Percentiles rank a stretch among this genome's conserved stretches.
These are phyloP conservation scores for Pelargonium nanum DNA, from an alignment of 345 rosid genomes.

Conservation along the genomic window DNA sequence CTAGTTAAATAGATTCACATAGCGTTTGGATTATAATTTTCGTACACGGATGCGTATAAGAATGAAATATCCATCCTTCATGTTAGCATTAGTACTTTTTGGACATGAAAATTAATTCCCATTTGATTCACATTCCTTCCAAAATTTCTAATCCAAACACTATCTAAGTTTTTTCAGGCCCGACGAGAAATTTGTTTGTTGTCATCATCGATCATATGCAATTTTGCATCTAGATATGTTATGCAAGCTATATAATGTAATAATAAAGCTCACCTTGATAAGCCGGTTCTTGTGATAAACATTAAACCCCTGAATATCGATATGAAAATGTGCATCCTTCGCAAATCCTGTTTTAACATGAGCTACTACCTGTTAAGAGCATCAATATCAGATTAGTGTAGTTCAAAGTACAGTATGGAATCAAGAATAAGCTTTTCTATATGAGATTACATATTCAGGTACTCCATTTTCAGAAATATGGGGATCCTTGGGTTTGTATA, in stretches of 20 bases:
- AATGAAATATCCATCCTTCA: too few species aligned
- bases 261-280: slow-evolving; percentile 42
- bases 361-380: slow-evolving; percentile 38
- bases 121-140: too few species aligned
- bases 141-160: too few species aligned
- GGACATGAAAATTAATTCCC: too few species aligned
- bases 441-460: slow-evolving; percentile 11
- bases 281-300: slow-evolving; percentile 78
- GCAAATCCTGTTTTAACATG: slow-evolving; percentile 54
- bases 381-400: slow-evolving; percentile 1
- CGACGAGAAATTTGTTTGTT: too few species aligned
- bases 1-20: too few species aligned
- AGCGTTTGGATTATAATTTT: too few species aligned
- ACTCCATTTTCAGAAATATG: slow-evolving; percentile 16
- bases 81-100: too few species aligned
- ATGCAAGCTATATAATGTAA: neutral
- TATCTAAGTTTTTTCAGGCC: too few species aligned
- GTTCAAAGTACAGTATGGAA: neutral
- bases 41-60: too few species aligned
- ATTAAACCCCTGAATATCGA: slow-evolving; percentile 71
- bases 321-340: slow-evolving; percentile 64
- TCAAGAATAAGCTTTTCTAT: neutral
- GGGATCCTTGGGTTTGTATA: slow-evolving; percentile 35
- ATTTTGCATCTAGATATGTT: too few species aligned
- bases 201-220: too few species aligned